These are phyloP conservation scores for Hamigera avellanea DNA, from an alignment of 495 filamentous ascomycete genomes.

Conservation along the genomic window DNA sequence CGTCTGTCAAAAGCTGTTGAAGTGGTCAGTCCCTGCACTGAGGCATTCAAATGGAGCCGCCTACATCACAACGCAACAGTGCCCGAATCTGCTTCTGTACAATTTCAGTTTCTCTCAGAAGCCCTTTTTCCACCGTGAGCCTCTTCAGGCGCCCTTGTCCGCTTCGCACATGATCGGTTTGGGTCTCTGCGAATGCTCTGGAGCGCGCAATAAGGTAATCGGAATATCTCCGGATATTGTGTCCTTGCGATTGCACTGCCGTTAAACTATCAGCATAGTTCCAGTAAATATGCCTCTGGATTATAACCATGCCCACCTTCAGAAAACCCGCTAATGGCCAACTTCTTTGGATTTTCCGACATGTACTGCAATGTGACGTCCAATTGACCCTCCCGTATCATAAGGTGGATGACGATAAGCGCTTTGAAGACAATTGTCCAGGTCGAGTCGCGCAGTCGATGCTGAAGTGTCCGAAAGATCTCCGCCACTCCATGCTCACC, in stretches of 20 bases:
- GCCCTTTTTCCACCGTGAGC: slow-evolving; percentile 81
- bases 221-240: slow-evolving; percentile 87
- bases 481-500: slow-evolving; percentile 94
- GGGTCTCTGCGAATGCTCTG: slow-evolving; percentile 68
- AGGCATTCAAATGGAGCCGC: no score
- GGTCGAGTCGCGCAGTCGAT: slow-evolving; percentile 83
- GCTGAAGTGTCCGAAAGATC: slow-evolving; percentile 83
- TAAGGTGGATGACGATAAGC: slow-evolving; percentile 88
- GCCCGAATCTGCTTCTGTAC: slow-evolving; percentile 83
- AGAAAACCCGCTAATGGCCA: slow-evolving; percentile 82
- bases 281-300: no score
- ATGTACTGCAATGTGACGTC: slow-evolving; percentile 83
- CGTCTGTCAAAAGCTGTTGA: slow-evolving; percentile 67
- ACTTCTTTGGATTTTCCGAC: slow-evolving; percentile 66
- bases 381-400: slow-evolving; percentile 90
- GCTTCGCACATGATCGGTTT: slow-evolving; percentile 79
- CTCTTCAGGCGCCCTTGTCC: slow-evolving; percentile 76
- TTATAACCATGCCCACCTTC: slow-evolving; percentile 55
- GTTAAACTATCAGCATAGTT: slow-evolving; percentile 9
- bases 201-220: slow-evolving; percentile 77
- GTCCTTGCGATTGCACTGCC: slow-evolving; percentile 81
- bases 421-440: slow-evolving; percentile 97
- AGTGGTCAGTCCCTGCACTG: no score
- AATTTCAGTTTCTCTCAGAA: slow-evolving; percentile 82
- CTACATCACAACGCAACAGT: slow-evolving; percentile 80